Conservation (phyloP, 495 filamentous ascomycete species). For the Neurospora sp. region DNA sequence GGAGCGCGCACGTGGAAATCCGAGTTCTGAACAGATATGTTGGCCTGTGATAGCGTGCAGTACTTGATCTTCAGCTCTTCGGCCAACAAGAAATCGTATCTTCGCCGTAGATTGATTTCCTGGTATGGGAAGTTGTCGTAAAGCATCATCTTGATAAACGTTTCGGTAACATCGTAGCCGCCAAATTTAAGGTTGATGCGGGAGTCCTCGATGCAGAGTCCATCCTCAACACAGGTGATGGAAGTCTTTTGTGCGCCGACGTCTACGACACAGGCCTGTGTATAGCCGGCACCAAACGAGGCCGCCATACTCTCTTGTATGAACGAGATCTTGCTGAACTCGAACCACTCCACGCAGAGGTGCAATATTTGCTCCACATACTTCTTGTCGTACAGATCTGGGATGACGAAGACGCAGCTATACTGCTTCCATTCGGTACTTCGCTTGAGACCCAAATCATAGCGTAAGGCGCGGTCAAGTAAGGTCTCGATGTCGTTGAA, state of each 20-base stretch:
- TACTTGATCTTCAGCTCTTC: slow-evolving; percentile 90
- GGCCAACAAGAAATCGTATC: slow-evolving; percentile 87
- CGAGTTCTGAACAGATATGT: slow-evolving; percentile 68
- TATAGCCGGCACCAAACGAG: slow-evolving; percentile 91
- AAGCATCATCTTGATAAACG: slow-evolving; percentile 94
- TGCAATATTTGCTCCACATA: slow-evolving; percentile 80
- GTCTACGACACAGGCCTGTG: slow-evolving; percentile 87
- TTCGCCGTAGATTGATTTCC: slow-evolving; percentile 80
- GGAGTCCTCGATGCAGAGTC: slow-evolving; percentile 87
- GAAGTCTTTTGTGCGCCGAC: slow-evolving; percentile 97
- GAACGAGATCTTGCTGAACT: slow-evolving; percentile 79
- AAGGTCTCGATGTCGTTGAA: slow-evolving; percentile 79
- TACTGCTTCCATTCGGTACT: slow-evolving; percentile 81
- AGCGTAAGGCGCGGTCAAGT: slow-evolving; percentile 74
- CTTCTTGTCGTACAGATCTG: slow-evolving; percentile 88
- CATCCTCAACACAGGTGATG: slow-evolving; percentile 94
- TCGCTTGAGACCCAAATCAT: slow-evolving; percentile 65
- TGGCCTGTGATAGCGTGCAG: slow-evolving; percentile 75
- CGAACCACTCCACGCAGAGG: slow-evolving; percentile 76
- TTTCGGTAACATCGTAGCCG: slow-evolving; percentile 84
- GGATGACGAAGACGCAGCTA: slow-evolving; percentile 88
- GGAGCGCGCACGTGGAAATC: slow-evolving; percentile 85
- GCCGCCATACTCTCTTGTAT: slow-evolving; percentile 93
- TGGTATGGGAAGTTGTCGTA: slow-evolving; percentile 87
- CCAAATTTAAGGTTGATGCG: slow-evolving; percentile 87